Conservation (phyloP, 73 alveolate genomes). For the Tetrahymena malaccensis region DNA sequence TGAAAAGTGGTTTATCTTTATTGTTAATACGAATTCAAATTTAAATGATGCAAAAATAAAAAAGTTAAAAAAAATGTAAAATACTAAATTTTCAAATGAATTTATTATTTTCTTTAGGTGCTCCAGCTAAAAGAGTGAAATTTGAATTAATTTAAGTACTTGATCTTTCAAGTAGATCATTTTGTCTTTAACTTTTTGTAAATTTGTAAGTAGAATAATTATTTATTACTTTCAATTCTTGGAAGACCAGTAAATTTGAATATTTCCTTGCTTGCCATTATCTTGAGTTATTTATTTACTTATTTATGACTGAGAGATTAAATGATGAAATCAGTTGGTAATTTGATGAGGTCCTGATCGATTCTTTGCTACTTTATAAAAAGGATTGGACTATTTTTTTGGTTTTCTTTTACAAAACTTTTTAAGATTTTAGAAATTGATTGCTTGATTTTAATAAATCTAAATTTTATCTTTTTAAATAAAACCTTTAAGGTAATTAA, state of each 20-base stretch:
- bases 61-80: too few species aligned
- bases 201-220: background rate
- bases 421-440: background rate
- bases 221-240: background rate
- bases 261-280: background rate
- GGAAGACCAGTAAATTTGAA: background rate
- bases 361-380: background rate
- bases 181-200: background rate
- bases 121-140: background rate
- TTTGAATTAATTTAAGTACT: background rate
- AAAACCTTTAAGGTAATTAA: background rate
- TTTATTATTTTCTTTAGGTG: too few species aligned
- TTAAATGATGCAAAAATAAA: too few species aligned
- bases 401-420: too few species aligned
- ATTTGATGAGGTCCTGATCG: background rate
- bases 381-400: background rate
- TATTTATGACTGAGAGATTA: background rate
- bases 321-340: background rate
- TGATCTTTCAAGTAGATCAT: background rate
- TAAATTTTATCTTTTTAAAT: background rate
- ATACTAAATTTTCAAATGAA: too few species aligned
- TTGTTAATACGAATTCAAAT: background rate
- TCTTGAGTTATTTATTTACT: background rate
- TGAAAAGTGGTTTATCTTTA: background rate
- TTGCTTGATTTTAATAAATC: background rate